These are phyloP conservation scores for Botrytis paeoniae DNA, from an alignment of 2,329 filamentous ascomycete genomes.

Conservation along the genomic window DNA sequence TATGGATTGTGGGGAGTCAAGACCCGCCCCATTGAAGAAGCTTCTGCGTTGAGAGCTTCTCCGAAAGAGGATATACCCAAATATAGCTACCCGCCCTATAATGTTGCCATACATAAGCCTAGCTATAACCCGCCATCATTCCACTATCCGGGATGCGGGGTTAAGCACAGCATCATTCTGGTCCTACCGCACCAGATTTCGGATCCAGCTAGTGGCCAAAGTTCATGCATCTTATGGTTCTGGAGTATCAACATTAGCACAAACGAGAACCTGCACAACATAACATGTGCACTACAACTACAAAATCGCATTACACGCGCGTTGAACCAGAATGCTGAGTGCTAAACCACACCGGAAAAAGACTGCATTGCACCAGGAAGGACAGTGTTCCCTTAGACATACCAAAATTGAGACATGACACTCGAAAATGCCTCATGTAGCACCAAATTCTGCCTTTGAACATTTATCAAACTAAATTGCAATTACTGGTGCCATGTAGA, in stretches of 20 bases:
- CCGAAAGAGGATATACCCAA: neutral
- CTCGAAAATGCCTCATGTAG: neutral
- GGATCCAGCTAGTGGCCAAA: neutral
- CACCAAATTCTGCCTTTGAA: neutral
- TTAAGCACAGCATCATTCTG: neutral
- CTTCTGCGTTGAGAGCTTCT: neutral
- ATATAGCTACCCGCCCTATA: neutral
- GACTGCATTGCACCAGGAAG: neutral
- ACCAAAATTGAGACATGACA: neutral
- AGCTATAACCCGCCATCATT: neutral
- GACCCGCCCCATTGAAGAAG: neutral
- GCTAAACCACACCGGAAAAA: neutral
- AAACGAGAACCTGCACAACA: neutral
- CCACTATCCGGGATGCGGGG: neutral
- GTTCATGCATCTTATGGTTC: neutral
- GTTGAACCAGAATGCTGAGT: neutral
- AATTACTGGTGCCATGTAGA: neutral
- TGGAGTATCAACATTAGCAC: neutral
- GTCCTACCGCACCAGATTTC: conserved; percentile 8
- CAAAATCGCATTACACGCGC: neutral
- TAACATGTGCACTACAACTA: neutral
- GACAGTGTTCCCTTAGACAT: neutral
- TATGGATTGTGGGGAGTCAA: neutral
- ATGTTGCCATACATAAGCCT: neutral
- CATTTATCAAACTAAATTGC: neutral